phyloP scores from a whole-genome alignment of 2,329 filamentous ascomycete genomes.

The Penicillium sp. region DNA sequence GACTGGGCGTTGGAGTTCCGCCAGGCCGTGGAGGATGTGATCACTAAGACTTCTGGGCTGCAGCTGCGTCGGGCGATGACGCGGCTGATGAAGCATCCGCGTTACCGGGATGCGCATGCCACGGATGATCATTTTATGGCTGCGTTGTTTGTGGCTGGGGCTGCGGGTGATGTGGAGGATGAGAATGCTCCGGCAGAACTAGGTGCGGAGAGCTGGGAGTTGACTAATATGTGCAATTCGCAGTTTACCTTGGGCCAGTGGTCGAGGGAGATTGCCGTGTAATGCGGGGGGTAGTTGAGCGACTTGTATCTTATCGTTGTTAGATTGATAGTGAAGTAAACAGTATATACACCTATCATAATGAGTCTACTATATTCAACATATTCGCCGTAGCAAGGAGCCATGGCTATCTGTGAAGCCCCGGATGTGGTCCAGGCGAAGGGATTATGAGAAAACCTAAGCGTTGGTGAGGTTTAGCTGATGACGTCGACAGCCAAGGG shows the following conservation, averaged over 20 bases:
- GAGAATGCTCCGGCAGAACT: constrained; percentile 32
- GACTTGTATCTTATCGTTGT: not conserved
- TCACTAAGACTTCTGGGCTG: constrained; percentile 58
- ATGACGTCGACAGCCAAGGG: no score
- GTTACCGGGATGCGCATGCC: constrained; percentile 66
- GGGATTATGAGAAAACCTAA: no score
- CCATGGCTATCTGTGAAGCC: no score
- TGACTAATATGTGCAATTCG: constrained; percentile 65
- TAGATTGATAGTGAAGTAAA: not conserved
- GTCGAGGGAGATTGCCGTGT: constrained; percentile 21
- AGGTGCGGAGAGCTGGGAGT: constrained; percentile 65
- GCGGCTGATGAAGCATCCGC: constrained; percentile 68
- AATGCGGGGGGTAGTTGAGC: not conserved
- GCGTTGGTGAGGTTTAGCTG: no score
- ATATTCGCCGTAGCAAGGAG: no score
- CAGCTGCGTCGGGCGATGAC: constrained; percentile 57
- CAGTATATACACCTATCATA: not conserved
- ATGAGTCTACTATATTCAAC: not conserved
- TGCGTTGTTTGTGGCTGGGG: constrained; percentile 63
- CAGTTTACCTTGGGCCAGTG: constrained; percentile 58
- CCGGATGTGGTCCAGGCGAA: no score
- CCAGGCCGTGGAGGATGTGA: constrained; percentile 63
- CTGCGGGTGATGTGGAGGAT: constrained; percentile 53
- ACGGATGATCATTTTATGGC: constrained; percentile 73
- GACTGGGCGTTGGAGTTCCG: constrained; percentile 65